Evolutionary conservation across 768 basidiomycete species (phyloP).

Genomic region (Suillus americanus): DNA sequence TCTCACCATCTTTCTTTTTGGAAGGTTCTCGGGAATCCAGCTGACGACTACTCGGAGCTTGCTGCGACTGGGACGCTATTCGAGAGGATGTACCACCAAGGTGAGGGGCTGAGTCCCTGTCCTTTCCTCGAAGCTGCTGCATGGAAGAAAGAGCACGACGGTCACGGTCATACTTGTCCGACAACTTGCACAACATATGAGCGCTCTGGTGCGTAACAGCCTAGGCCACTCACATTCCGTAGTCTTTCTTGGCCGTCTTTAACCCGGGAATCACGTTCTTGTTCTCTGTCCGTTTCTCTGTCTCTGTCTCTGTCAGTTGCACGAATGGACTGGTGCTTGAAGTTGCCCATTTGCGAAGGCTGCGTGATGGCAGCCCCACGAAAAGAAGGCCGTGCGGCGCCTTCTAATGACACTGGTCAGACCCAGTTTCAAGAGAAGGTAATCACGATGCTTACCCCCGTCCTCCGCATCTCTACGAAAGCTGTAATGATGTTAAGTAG

Average conservation of each 20-base stretch:
- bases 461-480: slow-evolving; percentile 80
- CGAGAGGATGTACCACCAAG: slow-evolving; percentile 44
- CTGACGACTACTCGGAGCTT: slow-evolving; percentile 45
- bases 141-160: slow-evolving; percentile 57
- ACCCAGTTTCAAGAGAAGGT: slow-evolving; percentile 6
- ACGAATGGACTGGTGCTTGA: slow-evolving; percentile 84
- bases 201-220: not conserved
- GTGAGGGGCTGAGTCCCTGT: slow-evolving; percentile 67
- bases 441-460: slow-evolving; percentile 45
- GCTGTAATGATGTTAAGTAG: slow-evolving; percentile 36
- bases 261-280: slow-evolving; percentile 59
- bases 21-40: slow-evolving; percentile 57
- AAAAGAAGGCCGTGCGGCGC: slow-evolving; percentile 63
- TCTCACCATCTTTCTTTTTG: slow-evolving; percentile 72
- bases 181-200: slow-evolving; percentile 49
- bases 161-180: slow-evolving; percentile 86
- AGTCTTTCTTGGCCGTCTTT: slow-evolving; percentile 79
- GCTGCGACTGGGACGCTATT: slow-evolving; percentile 34
- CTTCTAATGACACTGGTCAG: slow-evolving; percentile 35
- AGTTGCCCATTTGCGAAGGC: slow-evolving; percentile 91
- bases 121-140: slow-evolving; percentile 55
- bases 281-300: slow-evolving; percentile 44
- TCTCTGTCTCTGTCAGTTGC: slow-evolving; percentile 59
- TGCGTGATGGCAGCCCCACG: slow-evolving; percentile 64
- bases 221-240: slow-evolving; percentile 57